These are phyloP conservation scores for Podospora fimiseda DNA, from an alignment of 495 filamentous ascomycete species.

Conservation along the genomic window DNA sequence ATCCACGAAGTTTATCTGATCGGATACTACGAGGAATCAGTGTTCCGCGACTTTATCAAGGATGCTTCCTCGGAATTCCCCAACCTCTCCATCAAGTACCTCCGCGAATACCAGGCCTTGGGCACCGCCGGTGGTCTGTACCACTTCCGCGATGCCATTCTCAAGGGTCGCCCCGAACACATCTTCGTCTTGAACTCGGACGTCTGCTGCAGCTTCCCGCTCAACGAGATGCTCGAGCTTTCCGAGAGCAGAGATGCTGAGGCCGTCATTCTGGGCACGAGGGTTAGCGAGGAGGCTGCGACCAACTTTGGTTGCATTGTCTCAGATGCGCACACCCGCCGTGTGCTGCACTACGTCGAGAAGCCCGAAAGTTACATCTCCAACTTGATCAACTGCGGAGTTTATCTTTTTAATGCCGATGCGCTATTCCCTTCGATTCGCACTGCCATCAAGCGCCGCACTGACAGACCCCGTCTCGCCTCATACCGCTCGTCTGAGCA, in stretches of 20 bases:
- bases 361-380: slow-evolving; percentile 98
- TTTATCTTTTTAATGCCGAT: slow-evolving; percentile 94
- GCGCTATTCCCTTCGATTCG: slow-evolving; percentile 95
- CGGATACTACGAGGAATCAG: slow-evolving; percentile 95
- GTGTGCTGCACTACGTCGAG: slow-evolving; percentile 98
- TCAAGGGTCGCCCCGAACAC: slow-evolving; percentile 90
- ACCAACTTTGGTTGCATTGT: slow-evolving; percentile 98
- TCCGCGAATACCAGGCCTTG: slow-evolving; percentile 94
- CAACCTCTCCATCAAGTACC: slow-evolving; percentile 85
- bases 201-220: slow-evolving; percentile 97
- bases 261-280: slow-evolving; percentile 92
- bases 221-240: slow-evolving; percentile 88
- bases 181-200: slow-evolving; percentile 98
- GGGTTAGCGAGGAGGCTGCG: slow-evolving; percentile 85
- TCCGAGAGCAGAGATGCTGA: slow-evolving; percentile 95
- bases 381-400: slow-evolving; percentile 98
- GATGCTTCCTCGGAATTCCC: slow-evolving; percentile 78
- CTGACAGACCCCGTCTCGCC: slow-evolving; percentile 83
- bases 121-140: slow-evolving; percentile 96
- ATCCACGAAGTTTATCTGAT: slow-evolving; percentile 97
- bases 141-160: slow-evolving; percentile 98
- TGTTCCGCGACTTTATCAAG: slow-evolving; percentile 98
- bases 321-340: slow-evolving; percentile 87
- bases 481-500: slow-evolving; percentile 95
- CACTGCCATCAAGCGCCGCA: slow-evolving; percentile 91